A percentile compares a stretch with the other conserved stretches of the same genome.
Conservation (phyloP, 768 basidiomycete genomes). For the Lactarius sp. region DNA sequence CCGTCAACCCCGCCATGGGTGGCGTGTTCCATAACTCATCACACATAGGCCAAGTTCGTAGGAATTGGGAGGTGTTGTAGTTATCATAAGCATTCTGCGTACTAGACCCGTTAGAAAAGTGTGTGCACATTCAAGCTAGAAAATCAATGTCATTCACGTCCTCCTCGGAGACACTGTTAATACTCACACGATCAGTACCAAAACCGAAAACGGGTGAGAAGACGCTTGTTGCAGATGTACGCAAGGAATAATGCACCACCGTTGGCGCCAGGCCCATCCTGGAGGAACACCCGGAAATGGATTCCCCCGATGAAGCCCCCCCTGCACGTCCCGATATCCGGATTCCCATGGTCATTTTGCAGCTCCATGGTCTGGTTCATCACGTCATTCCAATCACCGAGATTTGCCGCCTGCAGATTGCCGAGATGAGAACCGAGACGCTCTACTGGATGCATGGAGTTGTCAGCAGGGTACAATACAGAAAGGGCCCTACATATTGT, state of each 20-base stretch:
- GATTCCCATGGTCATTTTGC: slow-evolving; percentile 40
- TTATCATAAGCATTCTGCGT: too few relatives aligned
- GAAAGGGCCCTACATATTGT: too few relatives aligned
- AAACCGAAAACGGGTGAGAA: neutral
- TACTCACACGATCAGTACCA: neutral
- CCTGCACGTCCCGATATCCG: slow-evolving; percentile 36
- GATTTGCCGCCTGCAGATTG: slow-evolving; percentile 37
- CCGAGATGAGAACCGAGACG: slow-evolving; percentile 33
- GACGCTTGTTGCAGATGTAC: slow-evolving; percentile 24
- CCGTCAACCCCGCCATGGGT: too few relatives aligned
- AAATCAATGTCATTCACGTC: too few relatives aligned
- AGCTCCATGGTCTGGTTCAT: slow-evolving; percentile 40
- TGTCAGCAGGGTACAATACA: too few relatives aligned
- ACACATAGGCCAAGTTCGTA: too few relatives aligned
- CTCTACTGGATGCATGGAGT: too few relatives aligned
- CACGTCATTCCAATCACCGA: slow-evolving; percentile 44
- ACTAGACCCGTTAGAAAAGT: too few relatives aligned
- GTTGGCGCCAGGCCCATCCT: slow-evolving; percentile 31
- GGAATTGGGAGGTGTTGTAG: too few relatives aligned
- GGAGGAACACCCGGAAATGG: slow-evolving; percentile 28
- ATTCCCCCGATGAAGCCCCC: slow-evolving; percentile 30
- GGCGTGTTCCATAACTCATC: too few relatives aligned
- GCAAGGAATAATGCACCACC: slow-evolving; percentile 35
- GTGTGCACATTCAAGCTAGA: too few relatives aligned
- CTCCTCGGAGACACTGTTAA: slow-evolving; percentile 26